Evolutionary conservation across 116 monocot genomes (phyloP).

Genomic region (Zostera marina): DNA sequence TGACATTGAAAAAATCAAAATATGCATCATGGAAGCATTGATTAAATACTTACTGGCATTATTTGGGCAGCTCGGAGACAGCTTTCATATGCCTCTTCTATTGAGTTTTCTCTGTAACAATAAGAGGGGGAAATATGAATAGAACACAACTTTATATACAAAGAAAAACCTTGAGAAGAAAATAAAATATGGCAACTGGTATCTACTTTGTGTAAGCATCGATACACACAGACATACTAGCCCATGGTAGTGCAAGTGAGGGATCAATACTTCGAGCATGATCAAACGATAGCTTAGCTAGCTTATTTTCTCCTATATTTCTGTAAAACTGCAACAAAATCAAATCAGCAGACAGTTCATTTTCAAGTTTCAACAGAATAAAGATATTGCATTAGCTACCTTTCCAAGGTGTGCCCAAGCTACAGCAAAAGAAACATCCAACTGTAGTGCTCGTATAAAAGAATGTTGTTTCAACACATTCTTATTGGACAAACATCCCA

Average conservation of each 20-base stretch:
- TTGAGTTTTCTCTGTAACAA: slow-evolving; percentile 24
- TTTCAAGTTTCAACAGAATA: neutral
- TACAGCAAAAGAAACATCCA: slow-evolving; percentile 65
- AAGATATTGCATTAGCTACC: slow-evolving; percentile 8
- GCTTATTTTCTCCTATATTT: slow-evolving; percentile 45
- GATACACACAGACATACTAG: slow-evolving; percentile 62
- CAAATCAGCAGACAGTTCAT: slow-evolving; percentile 13
- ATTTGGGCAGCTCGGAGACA: slow-evolving; percentile 82
- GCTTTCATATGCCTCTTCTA: slow-evolving; percentile 70
- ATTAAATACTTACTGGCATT: slow-evolving; percentile 49
- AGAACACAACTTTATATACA: neutral
- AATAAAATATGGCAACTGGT: neutral
- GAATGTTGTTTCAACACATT: slow-evolving; percentile 74
- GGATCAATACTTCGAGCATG: slow-evolving; percentile 95
- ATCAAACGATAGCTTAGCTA: slow-evolving; percentile 78
- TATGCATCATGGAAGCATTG: neutral
- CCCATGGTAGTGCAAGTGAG: slow-evolving; percentile 94
- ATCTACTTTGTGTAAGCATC: slow-evolving; percentile 26
- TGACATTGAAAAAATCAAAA: neutral
- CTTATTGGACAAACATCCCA: slow-evolving; percentile 54
- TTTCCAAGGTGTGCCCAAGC: slow-evolving; percentile 95
- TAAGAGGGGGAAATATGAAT: neutral
- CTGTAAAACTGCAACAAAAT: slow-evolving; percentile 55
- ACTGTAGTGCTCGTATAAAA: slow-evolving; percentile 67
- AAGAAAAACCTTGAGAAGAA: neutral